These are phyloP conservation scores for Pythium utonaiense DNA, from an alignment of 352 stramenopile species.

Conservation along the genomic window DNA sequence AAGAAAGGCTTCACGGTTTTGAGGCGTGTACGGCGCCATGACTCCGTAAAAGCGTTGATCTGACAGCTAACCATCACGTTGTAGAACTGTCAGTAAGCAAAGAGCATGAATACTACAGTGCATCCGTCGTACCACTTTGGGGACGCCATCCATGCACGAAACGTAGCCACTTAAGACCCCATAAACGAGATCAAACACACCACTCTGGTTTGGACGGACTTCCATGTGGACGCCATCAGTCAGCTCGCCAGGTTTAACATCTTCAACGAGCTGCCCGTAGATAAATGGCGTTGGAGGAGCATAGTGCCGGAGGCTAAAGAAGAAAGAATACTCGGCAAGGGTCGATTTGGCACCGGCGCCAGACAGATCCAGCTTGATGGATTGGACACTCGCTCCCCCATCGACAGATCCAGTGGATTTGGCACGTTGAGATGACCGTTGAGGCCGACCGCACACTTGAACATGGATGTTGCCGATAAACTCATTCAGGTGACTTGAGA, in stretches of 20 bases:
- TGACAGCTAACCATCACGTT: constrained; percentile 8
- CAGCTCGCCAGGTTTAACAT: constrained; percentile 4
- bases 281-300: constrained; percentile 18
- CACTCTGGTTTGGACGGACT: constrained; percentile 28
- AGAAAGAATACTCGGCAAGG: constrained; percentile 26
- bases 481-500: constrained; percentile 34
- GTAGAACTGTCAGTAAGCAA: not conserved
- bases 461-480: constrained; percentile 30
- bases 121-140: constrained; percentile 28
- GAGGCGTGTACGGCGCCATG: constrained; percentile 21
- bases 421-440: not conserved
- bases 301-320: constrained; percentile 26
- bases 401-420: not conserved
- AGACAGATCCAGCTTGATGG: not conserved
- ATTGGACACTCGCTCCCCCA: not conserved
- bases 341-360: not conserved
- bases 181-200: constrained; percentile 44
- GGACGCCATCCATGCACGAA: constrained; percentile 35
- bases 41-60: constrained; percentile 11
- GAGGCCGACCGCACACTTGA: constrained; percentile 31
- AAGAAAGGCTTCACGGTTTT: constrained; percentile 19
- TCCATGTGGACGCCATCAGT: constrained; percentile 4
- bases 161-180: constrained; percentile 42
- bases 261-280: constrained; percentile 12
- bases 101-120: too few species aligned